A percentile compares a stretch with the other conserved stretches of the same genome.
Conservation (phyloP, 2,329 filamentous ascomycete genomes). For the Helminthosporium solani region DNA sequence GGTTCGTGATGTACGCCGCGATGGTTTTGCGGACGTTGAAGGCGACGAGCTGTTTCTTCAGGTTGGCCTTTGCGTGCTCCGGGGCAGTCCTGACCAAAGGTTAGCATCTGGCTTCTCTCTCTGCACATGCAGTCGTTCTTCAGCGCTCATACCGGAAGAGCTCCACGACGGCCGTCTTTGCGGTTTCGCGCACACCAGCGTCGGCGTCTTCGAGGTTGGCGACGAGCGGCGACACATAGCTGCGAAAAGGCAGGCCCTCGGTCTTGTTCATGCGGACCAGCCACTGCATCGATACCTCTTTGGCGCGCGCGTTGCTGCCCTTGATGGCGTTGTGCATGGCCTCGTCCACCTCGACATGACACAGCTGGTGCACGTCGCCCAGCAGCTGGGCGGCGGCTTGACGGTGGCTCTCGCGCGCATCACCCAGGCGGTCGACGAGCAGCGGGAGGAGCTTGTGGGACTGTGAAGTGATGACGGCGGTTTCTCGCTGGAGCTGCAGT, state of each 20-base stretch:
- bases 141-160: constrained; percentile 67
- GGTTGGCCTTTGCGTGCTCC: constrained; percentile 79
- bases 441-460: constrained; percentile 70
- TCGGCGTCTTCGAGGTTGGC: constrained; percentile 88
- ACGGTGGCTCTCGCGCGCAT: constrained; percentile 83
- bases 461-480: constrained; percentile 67
- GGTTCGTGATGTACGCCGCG: constrained; percentile 74
- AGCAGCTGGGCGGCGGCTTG: constrained; percentile 72
- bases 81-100: constrained; percentile 65
- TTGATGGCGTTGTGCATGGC: constrained; percentile 74
- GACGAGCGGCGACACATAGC: constrained; percentile 80
- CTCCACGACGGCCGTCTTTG: constrained; percentile 80
- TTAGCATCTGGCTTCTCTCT: constrained; percentile 14
- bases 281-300: constrained; percentile 84
- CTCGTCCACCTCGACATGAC: constrained; percentile 73
- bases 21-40: constrained; percentile 87
- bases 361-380: constrained; percentile 71
- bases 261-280: constrained; percentile 82
- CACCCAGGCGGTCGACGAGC: constrained; percentile 81
- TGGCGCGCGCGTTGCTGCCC: constrained; percentile 79
- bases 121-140: background rate
- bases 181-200: constrained; percentile 78
- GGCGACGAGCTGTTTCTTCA: constrained; percentile 81
- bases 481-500: constrained; percentile 79
- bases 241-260: constrained; percentile 75